Evolutionary conservation across 2,329 filamentous ascomycete species (phyloP), one percentile per base, ranked within the genome.

Genomic region (Fusarium xyrophilum): DNA sequence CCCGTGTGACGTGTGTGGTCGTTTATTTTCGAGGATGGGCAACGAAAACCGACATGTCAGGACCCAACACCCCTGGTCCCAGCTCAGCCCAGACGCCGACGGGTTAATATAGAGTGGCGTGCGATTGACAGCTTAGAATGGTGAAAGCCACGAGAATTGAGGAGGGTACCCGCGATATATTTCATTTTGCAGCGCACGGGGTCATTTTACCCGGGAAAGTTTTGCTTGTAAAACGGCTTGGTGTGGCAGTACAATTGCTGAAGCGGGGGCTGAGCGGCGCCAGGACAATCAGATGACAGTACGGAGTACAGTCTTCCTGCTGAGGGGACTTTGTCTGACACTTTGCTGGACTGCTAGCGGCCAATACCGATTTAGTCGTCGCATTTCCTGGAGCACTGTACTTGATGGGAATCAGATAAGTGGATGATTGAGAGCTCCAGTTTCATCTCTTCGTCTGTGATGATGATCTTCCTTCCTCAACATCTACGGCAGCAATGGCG

Each of bases 171-270:
- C 1, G 0, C 0, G 27, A 19, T 3, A 9, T 46, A 19, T 17
- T 25, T 25, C 6, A 25, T 30, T 17, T 46, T 7, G 0, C 12
- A 30, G 3, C 14, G 6, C 9, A 28, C 11, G 13, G 19, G 1
- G 4, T 12, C 2, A 1, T 15, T 15, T 21, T 21, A 46, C 14
- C n/a, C 27, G 43, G 27, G 2, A 21, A 2, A 1, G 3, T 8
- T 28, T 23, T 17, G 32, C 28, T 15, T 7, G 14, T 21, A 91
- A 0, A 95, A 82, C 0, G 88, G 88, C 61, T 92, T 92, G 0
- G 84, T 79, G 67, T 93, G 94, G 62, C 87, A 92, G 70, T 87
- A 93, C 0, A 94, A 77, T 74, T 94, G 91, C 56, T 90, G 87
- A 0, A 93, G 77, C 1, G 85, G 85, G 85, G 85, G 60, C 91